Evolutionary conservation across 306 rosid genomes (phyloP), one percentile per base, ranked within the genome.

Genomic region (Cicer pinnatifidum): DNA sequence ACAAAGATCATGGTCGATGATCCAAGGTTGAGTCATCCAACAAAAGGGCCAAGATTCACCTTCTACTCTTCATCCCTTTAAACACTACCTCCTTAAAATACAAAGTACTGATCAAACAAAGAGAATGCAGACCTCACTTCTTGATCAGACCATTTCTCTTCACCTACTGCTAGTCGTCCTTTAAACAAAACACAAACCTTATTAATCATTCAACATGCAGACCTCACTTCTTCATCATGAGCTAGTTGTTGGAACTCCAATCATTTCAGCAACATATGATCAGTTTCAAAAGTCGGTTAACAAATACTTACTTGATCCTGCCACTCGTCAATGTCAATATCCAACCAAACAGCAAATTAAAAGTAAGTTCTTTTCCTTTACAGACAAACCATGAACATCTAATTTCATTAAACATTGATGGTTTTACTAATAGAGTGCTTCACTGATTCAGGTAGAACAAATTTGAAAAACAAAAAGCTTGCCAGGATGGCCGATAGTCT

Each of bases 91-190:
- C 67, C 12, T 19, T 48, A 54, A 67, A 68, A 43, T n/a, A 11
- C 58, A 48, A 59, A 53, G 40, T 53, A 75, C 67, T 68, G 5
- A 75, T 61, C 67, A 60, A 68, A 39, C 68, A 76, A 74, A 74
- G 44, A 50, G 6, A 59, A 1, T 23, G 28, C 28, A 23, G 28
- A 23, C 97, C 97, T 45, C 83, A 88, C 90, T 7, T 51, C 80
- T 89, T 16, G 6, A 59, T 0, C 38, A 11, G 8, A 43, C 72
- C 61, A 48, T 48, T 50, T 47, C 90, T 91, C 81, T 91, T 88
- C 73, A 80, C 89, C 67, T 89, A 80, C 90, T 0, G 74, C 86
- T 48, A 23, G 28, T 23, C 28, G 3, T 23, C 28, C 16, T 48
- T n/a, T 65, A 38, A 28, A 53, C 9, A 41, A 39, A 67, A 56